These are phyloP conservation scores for Plectosphaerella plurivora DNA, from an alignment of 2,329 filamentous ascomycete genomes.

Conservation along the genomic window DNA sequence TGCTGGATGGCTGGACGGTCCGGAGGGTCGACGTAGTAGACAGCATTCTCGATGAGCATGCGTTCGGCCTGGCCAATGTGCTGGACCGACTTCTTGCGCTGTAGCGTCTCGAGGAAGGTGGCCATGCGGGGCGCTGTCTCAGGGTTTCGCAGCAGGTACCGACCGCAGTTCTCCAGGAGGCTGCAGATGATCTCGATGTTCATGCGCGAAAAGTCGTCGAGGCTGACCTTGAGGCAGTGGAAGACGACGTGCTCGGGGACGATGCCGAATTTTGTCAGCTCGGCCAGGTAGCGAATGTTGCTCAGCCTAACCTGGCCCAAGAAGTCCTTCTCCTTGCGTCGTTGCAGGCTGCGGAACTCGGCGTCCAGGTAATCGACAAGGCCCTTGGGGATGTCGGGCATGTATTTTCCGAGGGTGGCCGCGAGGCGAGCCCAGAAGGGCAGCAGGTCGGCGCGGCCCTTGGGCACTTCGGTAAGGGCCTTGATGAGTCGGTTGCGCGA, in stretches of 20 bases:
- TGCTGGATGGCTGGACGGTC: slow-evolving; percentile 91
- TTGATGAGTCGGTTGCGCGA: slow-evolving; percentile 93
- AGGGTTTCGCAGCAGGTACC: slow-evolving; percentile 86
- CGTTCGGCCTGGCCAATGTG: slow-evolving; percentile 93
- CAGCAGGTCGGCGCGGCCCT: slow-evolving; percentile 85
- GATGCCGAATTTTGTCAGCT: slow-evolving; percentile 95
- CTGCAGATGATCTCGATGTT: slow-evolving; percentile 99
- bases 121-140: slow-evolving; percentile 92
- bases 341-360: slow-evolving; percentile 93
- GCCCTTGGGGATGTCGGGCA: slow-evolving; percentile 90
- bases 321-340: slow-evolving; percentile 97
- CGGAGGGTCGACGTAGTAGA: slow-evolving; percentile 96
- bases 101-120: slow-evolving; percentile 89
- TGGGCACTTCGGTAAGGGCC: slow-evolving; percentile 88
- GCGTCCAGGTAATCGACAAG: slow-evolving; percentile 90
- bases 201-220: slow-evolving; percentile 97
- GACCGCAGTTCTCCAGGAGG: slow-evolving; percentile 90
- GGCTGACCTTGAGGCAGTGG: slow-evolving; percentile 93
- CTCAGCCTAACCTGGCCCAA: slow-evolving; percentile 87
- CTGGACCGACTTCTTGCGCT: slow-evolving; percentile 92
- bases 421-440: slow-evolving; percentile 90
- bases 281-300: slow-evolving; percentile 96
- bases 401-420: slow-evolving; percentile 87
- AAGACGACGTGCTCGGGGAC: slow-evolving; percentile 99
- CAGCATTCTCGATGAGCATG: slow-evolving; percentile 96